Percentiles rank a stretch among this genome's conserved stretches.
Evolutionary conservation across 495 filamentous ascomycete genomes (phyloP).

Genomic region (Haplographium delicatum): DNA sequence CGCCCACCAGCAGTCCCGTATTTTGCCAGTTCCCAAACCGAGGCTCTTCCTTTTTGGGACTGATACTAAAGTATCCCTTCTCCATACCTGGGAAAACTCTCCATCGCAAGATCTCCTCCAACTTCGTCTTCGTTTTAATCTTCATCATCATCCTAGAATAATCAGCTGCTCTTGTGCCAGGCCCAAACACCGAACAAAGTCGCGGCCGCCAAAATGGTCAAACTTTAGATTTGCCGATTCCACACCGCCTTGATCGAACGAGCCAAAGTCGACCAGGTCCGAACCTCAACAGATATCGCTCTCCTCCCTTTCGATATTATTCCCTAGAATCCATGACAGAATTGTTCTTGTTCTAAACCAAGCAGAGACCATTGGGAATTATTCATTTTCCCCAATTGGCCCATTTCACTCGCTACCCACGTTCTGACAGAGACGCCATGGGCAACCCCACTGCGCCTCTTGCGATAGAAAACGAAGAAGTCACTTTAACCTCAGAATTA

Average conservation of each 20-base stretch:
- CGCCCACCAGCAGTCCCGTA: too few relatives aligned
- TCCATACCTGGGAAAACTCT: too few relatives aligned
- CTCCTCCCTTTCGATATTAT: neutral
- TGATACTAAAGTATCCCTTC: too few relatives aligned
- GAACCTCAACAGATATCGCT: constrained; percentile 9
- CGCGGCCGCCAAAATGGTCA: neutral
- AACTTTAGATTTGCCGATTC: neutral
- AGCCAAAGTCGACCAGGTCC: constrained; percentile 6
- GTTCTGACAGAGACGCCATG: constrained; percentile 10
- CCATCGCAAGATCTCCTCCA: too few relatives aligned
- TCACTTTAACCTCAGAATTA: constrained; percentile 4
- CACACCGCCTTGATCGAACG: constrained; percentile 18
- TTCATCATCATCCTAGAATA: too few relatives aligned
- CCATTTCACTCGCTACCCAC: constrained; percentile 3
- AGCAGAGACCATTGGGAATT: constrained; percentile 12
- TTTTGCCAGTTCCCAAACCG: too few relatives aligned
- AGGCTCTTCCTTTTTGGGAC: too few relatives aligned
- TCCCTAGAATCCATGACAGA: constrained; percentile 16
- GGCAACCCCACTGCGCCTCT: constrained; percentile 13
- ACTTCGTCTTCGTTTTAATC: too few relatives aligned
- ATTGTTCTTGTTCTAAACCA: neutral
- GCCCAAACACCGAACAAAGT: too few relatives aligned
- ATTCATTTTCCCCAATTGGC: constrained; percentile 13
- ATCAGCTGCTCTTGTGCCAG: neutral
- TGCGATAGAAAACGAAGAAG: constrained; percentile 3